Evolutionary conservation across 169 alveolate genomes (phyloP), one percentile per base, ranked within the genome.

Genomic region (Theileria orientalis): DNA sequence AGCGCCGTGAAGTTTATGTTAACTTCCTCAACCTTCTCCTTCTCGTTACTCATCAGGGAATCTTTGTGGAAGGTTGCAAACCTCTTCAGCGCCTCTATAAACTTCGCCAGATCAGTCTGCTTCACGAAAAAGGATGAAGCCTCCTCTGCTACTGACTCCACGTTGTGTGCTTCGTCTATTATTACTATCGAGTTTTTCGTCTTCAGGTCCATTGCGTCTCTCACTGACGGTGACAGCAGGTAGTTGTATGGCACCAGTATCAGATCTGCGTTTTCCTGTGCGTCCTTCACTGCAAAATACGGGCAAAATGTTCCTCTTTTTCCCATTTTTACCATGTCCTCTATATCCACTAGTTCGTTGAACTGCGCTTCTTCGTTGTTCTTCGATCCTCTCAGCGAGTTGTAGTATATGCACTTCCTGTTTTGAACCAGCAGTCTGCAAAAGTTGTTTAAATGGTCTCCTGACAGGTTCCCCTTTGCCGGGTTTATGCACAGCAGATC

Each of bases 161-260:
- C 86, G 83, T 96, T 96, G 76, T 96, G 99, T 14, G 98, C 99
- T 77, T 96, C 99, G 80, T 96, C 99, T 44, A 96, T 93, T 41
- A 96, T 93, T 23, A 96, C 72, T 21, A 95, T 83, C 11, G 96
- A 61, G 72, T 94, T 88, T 27, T 88, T 74, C 40, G 95, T 70
- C 46, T 87, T 76, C 6, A 96, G 70, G 41, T 91, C 90, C 69
- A 93, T 61, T 30, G 92, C 83, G 42, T 90, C 91, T 35, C 96
- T 85, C 23, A 94, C 74, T 35, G 87, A 84, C 51, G 91, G 90
- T 69, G 90, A 94, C 40, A 96, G 69, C 25, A 96, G 74, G 83
- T 95, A 96, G 83, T 96, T 94, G 83, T 95, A 96, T 8, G 99
- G 98, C 51, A 95, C 69, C 47, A 96, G 73, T 11, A 94, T 92